Conservation (phyloP, 2,329 filamentous ascomycete genomes). For the Didymellaceae sp. region DNA sequence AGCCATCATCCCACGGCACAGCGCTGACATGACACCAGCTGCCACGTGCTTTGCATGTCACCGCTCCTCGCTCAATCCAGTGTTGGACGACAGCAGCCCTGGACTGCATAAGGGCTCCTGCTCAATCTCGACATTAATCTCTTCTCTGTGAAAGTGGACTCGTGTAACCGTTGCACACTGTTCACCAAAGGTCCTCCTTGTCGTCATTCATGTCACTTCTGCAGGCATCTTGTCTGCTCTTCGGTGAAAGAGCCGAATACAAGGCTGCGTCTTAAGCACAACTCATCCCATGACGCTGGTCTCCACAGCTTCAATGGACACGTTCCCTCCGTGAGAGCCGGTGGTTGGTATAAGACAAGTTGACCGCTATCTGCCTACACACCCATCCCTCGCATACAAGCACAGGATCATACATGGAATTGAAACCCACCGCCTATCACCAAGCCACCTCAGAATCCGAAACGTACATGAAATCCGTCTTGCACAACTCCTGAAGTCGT, state of each 20-base stretch:
- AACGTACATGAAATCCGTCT: slow-evolving; percentile 30
- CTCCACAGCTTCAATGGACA: background rate
- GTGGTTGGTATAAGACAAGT: background rate
- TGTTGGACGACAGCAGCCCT: background rate
- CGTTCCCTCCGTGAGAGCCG: background rate
- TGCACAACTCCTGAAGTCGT: slow-evolving; percentile 15
- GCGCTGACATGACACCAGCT: slow-evolving; percentile 5
- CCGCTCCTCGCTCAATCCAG: slow-evolving; percentile 1
- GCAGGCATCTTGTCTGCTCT: slow-evolving; percentile 3
- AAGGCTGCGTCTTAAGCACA: background rate
- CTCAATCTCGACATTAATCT: slow-evolving; percentile 3
- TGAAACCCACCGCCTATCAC: slow-evolving; percentile 7
- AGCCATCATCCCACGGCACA: slow-evolving; percentile 6
- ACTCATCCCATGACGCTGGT: background rate
- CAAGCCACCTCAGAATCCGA: slow-evolving; percentile 23
- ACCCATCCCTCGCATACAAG: slow-evolving; percentile 13
- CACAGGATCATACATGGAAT: slow-evolving; percentile 17
- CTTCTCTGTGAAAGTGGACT: slow-evolving; percentile 4
- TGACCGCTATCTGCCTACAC: slow-evolving; percentile 13
- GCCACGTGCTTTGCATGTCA: slow-evolving; percentile 16
- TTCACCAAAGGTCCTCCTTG: slow-evolving; percentile 3
- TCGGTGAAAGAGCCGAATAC: slow-evolving; percentile 5
- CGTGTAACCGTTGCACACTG: slow-evolving; percentile 7
- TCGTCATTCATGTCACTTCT: background rate
- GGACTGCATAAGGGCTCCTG: slow-evolving; percentile 10